Percentiles rank a stretch among this genome's conserved stretches.
These are phyloP conservation scores for Fomitopsis betulina DNA, from an alignment of 1,284 basidiomycete species.

Conservation along the genomic window DNA sequence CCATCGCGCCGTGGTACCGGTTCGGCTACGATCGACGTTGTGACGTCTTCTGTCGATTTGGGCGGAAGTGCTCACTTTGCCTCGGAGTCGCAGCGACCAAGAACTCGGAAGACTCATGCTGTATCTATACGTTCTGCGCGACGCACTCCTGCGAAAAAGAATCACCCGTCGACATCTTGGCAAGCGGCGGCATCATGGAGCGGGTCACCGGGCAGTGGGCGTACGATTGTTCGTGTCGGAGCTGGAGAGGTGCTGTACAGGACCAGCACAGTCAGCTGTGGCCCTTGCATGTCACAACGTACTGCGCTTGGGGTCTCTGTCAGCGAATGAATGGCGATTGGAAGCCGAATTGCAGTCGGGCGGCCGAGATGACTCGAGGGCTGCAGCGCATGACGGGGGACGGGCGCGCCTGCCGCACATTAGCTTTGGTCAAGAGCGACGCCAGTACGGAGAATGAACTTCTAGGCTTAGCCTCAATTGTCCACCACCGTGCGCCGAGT, in stretches of 20 bases:
- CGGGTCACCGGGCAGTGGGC: too few relatives aligned
- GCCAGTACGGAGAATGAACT: background rate
- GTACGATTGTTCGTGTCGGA: background rate
- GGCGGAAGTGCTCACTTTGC: too few relatives aligned
- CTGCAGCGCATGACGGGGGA: background rate
- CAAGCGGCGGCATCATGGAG: background rate
- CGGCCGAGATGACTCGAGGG: background rate
- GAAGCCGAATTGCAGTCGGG: background rate
- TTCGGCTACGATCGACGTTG: too few relatives aligned
- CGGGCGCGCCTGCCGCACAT: background rate
- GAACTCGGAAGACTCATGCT: too few relatives aligned
- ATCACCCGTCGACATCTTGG: background rate
- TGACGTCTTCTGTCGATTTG: too few relatives aligned
- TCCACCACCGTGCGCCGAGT: background rate
- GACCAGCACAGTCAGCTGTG: background rate
- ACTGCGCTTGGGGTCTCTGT: background rate
- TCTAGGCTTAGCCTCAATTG: background rate
- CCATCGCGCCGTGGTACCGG: too few relatives aligned
- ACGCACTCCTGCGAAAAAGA: background rate
- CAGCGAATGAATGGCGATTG: background rate
- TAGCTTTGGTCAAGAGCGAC: background rate
- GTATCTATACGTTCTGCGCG: too few relatives aligned
- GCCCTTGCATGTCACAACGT: background rate
- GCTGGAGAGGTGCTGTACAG: background rate
- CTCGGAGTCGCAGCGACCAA: too few relatives aligned